A percentile compares a stretch with the other conserved stretches of the same genome.
Conservation (phyloP, 345 rosid species). For the Cochlearia excelsa region DNA sequence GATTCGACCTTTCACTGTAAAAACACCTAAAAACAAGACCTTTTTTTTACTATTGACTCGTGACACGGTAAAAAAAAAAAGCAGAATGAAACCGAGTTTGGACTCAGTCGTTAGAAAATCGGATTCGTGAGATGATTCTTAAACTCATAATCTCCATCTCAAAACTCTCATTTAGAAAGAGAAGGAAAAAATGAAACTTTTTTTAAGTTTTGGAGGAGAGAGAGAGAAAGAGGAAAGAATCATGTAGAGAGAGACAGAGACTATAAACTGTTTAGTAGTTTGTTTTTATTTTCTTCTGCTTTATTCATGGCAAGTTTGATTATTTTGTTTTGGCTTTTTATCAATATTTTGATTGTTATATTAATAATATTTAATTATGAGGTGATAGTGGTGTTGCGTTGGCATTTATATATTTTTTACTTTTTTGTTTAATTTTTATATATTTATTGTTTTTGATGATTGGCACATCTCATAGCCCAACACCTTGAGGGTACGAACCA, state of each 20-base stretch:
- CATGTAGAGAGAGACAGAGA: conserved; percentile 31
- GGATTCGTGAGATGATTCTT: conserved; percentile 24
- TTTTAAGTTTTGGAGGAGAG: not conserved
- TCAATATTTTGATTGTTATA: not conserved
- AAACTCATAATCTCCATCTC: conserved; percentile 36
- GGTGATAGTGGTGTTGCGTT: conserved; percentile 40
- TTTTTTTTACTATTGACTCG: conserved; percentile 21
- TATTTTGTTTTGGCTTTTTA: not conserved
- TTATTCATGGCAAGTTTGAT: conserved; percentile 40
- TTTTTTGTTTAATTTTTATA: not conserved
- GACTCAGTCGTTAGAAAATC: conserved; percentile 36
- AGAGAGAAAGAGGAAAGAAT: conserved; percentile 24
- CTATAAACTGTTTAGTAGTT: conserved; percentile 12
- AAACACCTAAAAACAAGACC: conserved; percentile 22
- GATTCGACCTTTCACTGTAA: conserved; percentile 42
- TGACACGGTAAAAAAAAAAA: conserved; percentile 5
- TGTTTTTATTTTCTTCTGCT: conserved; percentile 20
- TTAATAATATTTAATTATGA: not conserved
- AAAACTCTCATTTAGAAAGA: conserved; percentile 17
- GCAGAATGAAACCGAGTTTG: conserved; percentile 17
- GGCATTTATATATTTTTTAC: conserved; percentile 20
- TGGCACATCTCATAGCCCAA: conserved; percentile 20
- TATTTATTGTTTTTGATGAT: conserved; percentile 10
- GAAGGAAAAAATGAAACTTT: not conserved
- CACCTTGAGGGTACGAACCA: conserved; percentile 15